Base-by-base conservation (phyloP, 2,329 filamentous ascomycete genomes). In the Orbilia javanica region DNA sequence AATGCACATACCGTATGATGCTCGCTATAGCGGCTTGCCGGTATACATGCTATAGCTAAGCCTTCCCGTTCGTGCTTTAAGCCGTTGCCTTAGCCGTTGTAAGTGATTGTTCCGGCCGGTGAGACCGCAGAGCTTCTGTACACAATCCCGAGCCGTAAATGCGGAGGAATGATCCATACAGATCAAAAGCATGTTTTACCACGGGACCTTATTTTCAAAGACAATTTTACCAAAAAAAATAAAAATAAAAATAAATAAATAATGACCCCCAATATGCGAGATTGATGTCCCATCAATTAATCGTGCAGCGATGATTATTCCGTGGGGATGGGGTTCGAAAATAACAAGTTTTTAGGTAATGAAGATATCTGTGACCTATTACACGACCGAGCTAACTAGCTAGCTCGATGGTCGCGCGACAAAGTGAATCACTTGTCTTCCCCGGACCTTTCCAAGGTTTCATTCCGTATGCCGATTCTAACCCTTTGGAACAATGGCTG, bases 11-110 rank as follows among this genome's bases (percentile, higher is more conserved):
- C 50, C 2, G 5, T 15, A 48, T 48, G 10, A 34, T 10, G 31
- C 4, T 7, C n/a, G n/a, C 29, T 39, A 57, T 57, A 55, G 52
- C 63, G 65, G 27, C 70, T 27, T 52, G 44, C 63, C 71, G 44
- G 55, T 75, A 22, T 75, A 53, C 66, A n/a, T 42, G 15, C 39
- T 11, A 5, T 50, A 50, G 11, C 66, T 66, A 66, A 70, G 20
- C 48, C 60, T 42, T 77, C 73, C 73, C 66, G 73, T 70, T 76
- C 72, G 64, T 71, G 50, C 73, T 62, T 77, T 66, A 25, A 39
- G 34, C 36, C 36, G 36, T 39, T 15, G 13, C n/a, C 11, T 5
- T 36, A n/a, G n/a, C n/a, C n/a, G n/a, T n/a, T n/a, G n/a, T 11
- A 36, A 31, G 15, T 15, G 31, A 57, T 57, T 44, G 52, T 60